Percentiles rank a stretch among this genome's conserved stretches.
Evolutionary conservation across 2,329 filamentous ascomycete genomes (phyloP).

Genomic region (Cercospora sesami): DNA sequence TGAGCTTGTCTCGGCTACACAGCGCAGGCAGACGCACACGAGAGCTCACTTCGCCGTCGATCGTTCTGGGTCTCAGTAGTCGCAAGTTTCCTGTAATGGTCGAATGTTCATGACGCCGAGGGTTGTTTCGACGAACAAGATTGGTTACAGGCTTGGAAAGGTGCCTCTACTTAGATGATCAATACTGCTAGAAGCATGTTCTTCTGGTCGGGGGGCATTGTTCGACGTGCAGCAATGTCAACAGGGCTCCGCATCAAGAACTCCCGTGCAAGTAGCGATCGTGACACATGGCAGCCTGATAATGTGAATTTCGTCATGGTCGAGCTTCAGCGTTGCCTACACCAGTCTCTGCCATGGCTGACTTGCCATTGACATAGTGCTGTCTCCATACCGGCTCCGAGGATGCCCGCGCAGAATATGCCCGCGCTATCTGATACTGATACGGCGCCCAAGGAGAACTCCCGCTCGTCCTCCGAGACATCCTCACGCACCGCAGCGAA

Average conservation of each 20-base stretch:
- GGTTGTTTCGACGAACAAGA: background rate
- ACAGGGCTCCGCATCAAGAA: background rate
- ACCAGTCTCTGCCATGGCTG: constrained; percentile 67
- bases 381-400: constrained; percentile 81
- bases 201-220: background rate
- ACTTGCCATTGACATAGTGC: constrained; percentile 84
- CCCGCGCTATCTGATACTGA: constrained; percentile 90
- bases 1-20: background rate
- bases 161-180: background rate
- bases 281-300: background rate
- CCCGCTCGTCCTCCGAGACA: constrained; percentile 72
- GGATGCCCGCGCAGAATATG: constrained; percentile 81
- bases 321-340: constrained; percentile 37
- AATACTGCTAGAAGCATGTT: background rate
- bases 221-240: background rate
- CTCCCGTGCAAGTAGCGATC: background rate
- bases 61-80: background rate
- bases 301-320: background rate
- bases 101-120: background rate
- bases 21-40: background rate
- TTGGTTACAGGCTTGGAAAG: background rate
- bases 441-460: constrained; percentile 87
- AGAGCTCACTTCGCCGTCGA: background rate
- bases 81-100: background rate
- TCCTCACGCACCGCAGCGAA: constrained; percentile 92